Evolutionary conservation across 306 rosid genomes (phyloP), one percentile per base, ranked within the genome.

Genomic region (Malus asiatica): DNA sequence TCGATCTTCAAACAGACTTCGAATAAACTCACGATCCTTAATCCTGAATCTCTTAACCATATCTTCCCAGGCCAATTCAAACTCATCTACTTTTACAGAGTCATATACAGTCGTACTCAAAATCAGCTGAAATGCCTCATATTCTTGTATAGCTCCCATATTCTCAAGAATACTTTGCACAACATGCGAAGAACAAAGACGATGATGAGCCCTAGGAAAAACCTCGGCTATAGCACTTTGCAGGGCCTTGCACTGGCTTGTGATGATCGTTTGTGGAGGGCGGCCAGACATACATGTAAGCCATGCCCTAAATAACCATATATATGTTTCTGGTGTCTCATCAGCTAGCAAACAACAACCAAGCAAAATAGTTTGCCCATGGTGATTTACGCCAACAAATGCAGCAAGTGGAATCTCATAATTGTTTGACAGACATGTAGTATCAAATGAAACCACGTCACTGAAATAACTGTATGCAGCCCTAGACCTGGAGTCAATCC

Each of bases 291-390:
- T 86, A 78, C 93, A 89, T 16, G 98, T 90, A 76, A 95, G 89
- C 98, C 98, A 95, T 25, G 92, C 97, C 89, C 98, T 89, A 85
- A 95, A 89, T 59, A 92, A 80, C 98, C 98, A 95, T 74, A 88
- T 73, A 79, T 90, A 95, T 3, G 96, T 87, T 73, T 95, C 98
- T 55, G 82, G 75, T 14, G 90, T 83, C 84, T 92, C 96, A 72
- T 89, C 98, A 6, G 96, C 92, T 77, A 95, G 91, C 77, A 95
- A 85, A 76, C 96, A 97, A 82, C 94, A 90, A 55, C 97, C 98
- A 73, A 92, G 82, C 68, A 92, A 86, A 81, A 89, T 23, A 32
- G 89, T 85, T 60, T 89, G 83, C 70, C 93, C 96, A 82, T 95
- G 98, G 87, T 92, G 98, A 83, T 95, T 92, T 63, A 95, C 85